Evolutionary conservation across 2,329 filamentous ascomycete genomes (phyloP).

Genomic region (Huntiella moniliformis): DNA sequence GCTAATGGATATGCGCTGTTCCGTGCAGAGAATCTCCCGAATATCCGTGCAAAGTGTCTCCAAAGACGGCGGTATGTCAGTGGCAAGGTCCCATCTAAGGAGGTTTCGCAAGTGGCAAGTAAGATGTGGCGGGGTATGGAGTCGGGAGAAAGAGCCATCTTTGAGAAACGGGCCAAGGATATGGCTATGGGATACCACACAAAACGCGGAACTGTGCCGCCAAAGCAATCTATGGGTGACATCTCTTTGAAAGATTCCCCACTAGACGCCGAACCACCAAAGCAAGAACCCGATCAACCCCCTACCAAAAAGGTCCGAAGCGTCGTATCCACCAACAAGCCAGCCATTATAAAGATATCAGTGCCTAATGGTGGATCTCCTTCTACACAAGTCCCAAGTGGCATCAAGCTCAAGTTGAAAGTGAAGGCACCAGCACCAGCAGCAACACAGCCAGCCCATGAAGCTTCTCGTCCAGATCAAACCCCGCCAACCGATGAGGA

Average conservation of each 20-base stretch:
- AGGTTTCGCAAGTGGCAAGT: constrained; percentile 40
- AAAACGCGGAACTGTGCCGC: background rate
- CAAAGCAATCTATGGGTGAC: background rate
- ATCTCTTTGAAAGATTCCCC: too few relatives aligned
- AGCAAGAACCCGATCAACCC: too few relatives aligned
- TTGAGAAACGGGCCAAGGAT: constrained; percentile 46
- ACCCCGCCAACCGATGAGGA: background rate
- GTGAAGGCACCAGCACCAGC: background rate
- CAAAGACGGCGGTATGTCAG: constrained; percentile 15
- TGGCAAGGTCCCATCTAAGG: constrained; percentile 9
- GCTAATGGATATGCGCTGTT: constrained; percentile 81
- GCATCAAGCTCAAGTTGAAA: constrained; percentile 1
- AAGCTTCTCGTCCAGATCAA: too few relatives aligned
- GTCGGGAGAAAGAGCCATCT: constrained; percentile 50
- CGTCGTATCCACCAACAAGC: too few relatives aligned
- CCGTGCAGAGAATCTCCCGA: constrained; percentile 59
- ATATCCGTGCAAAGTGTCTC: constrained; percentile 39
- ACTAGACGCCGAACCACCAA: too few relatives aligned
- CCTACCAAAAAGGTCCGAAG: too few relatives aligned
- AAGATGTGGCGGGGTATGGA: constrained; percentile 85
- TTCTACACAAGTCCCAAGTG: too few relatives aligned
- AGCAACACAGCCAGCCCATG: background rate
- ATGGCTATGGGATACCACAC: constrained; percentile 40
- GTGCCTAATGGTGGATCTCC: too few relatives aligned
- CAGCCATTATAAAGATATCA: too few relatives aligned